Evolutionary conservation across 2,329 filamentous ascomycete species (phyloP).

Genomic region (Dryadomyces sulphureus): DNA sequence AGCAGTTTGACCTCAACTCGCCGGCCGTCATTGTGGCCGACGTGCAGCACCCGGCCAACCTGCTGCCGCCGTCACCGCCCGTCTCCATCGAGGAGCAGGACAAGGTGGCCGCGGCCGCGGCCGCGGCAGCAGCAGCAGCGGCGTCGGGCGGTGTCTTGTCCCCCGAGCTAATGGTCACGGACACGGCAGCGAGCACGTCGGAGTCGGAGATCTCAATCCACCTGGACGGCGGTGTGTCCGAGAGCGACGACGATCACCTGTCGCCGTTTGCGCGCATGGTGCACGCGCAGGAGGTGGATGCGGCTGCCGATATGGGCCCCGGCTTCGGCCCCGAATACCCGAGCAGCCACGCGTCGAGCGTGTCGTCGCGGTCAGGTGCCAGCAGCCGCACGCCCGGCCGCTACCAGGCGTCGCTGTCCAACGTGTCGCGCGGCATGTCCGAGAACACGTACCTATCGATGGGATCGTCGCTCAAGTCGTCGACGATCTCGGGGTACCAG

Average conservation of each 20-base stretch:
- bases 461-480: constrained; percentile 40
- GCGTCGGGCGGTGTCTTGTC: constrained; percentile 1
- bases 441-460: constrained; percentile 56
- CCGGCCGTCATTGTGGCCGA: constrained; percentile 68
- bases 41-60: constrained; percentile 69
- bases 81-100: constrained; percentile 64
- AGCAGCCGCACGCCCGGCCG: constrained; percentile 33
- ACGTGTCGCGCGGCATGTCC: constrained; percentile 34
- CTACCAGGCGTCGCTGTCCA: constrained; percentile 20
- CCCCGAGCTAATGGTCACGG: background rate
- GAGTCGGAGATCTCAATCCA: constrained; percentile 42
- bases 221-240: constrained; percentile 45
- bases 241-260: constrained; percentile 63
- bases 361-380: constrained; percentile 31
- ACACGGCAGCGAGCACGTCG: constrained; percentile 26
- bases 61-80: constrained; percentile 67
- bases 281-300: constrained; percentile 47
- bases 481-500: constrained; percentile 8
- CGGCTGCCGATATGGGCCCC: constrained; percentile 47
- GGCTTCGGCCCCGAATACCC: constrained; percentile 53
- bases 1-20: constrained; percentile 89
- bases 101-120: constrained; percentile 24
- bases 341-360: constrained; percentile 44
- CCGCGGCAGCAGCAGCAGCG: constrained; percentile 14
- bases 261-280: constrained; percentile 64